These are phyloP conservation scores for Cutaneotrichosporon spelunceum DNA, from an alignment of 1,284 basidiomycete genomes.

Conservation along the genomic window DNA sequence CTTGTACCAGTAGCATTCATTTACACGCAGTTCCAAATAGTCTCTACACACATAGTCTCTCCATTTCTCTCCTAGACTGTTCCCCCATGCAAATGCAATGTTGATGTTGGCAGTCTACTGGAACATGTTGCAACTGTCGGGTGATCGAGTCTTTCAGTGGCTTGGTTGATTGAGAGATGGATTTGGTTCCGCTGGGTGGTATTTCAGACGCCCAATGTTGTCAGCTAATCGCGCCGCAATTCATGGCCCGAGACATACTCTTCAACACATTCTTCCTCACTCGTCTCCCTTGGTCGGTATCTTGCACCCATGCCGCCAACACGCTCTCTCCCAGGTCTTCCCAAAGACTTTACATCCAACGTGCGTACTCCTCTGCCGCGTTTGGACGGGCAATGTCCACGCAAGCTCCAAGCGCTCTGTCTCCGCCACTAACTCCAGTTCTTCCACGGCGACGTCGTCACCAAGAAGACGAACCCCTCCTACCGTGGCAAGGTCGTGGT, in stretches of 20 bases:
- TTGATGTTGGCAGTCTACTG: neutral
- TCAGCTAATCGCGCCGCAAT: neutral
- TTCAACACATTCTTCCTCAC: neutral
- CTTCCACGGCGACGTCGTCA: conserved; percentile 38
- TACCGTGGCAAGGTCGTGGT: conserved; percentile 40
- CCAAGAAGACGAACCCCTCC: conserved; percentile 24
- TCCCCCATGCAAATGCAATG: neutral
- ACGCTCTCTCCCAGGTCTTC: conserved; percentile 39
- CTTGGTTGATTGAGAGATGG: neutral
- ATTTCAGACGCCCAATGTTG: neutral
- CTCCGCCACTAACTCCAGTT: conserved; percentile 23
- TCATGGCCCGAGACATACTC: neutral
- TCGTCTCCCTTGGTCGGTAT: neutral
- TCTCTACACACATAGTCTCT: neutral
- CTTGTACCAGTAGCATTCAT: neutral
- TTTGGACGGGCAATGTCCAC: too few species aligned
- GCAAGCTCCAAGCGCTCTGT: neutral
- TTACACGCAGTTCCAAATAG: neutral
- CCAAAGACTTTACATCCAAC: conserved; percentile 40
- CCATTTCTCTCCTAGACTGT: too few species aligned
- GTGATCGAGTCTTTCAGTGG: too few species aligned
- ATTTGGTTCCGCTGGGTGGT: neutral
- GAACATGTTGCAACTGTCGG: too few species aligned
- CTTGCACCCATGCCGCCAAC: conserved; percentile 21
- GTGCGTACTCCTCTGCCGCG: conserved; percentile 20